Evolutionary conservation across 2,329 filamentous ascomycete genomes (phyloP), one percentile per base, ranked within the genome.

Genomic region (Colletotrichum cuscutae): DNA sequence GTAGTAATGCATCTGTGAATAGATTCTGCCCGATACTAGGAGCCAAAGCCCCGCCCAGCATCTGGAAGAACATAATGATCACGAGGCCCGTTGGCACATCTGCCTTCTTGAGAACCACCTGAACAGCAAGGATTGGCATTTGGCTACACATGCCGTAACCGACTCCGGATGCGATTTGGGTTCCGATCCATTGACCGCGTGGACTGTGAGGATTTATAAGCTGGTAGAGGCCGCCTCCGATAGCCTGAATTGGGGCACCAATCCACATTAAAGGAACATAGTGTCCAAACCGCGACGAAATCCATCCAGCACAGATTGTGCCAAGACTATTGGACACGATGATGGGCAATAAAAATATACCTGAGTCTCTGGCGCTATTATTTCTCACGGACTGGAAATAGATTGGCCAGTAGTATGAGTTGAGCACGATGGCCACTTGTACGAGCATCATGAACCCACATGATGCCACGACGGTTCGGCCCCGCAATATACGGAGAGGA

Each of bases 321-420:
- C 64, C 65, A 19, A 69, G 26, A 57, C 54, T 68, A 15, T 66
- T 69, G 7, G 69, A 69, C 19, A 67, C 56, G 13, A 68, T 66
- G 5, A 63, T 32, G 7, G 37, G 37, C 7, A 72, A 65, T 46
- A 62, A 22, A 30, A 35, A 19, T 11, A 74, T 59, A 1, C 69
- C 72, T 8, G 65, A 72, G 30, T 62, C 28, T 62, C 37, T 42
- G 37, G 37, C 15, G 15, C 15, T 66, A 26, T 30, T 74, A 46
- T 66, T 54, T 46, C 13, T 62, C 3, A 66, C 76, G 0, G 77
- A 76, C 61, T 79, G 77, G 32, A 80, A 79, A 32, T 78, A 79
- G 28, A 74, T 66, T 1, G 72, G 69, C 60, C 59, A 65, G 54
- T 61, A 73, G 53, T 72, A 72, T 8, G 15, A 77, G 74, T 78